phyloP scores from a whole-genome alignment of 73 alveolate genomes.

The Blepharisma stoltei region DNA sequence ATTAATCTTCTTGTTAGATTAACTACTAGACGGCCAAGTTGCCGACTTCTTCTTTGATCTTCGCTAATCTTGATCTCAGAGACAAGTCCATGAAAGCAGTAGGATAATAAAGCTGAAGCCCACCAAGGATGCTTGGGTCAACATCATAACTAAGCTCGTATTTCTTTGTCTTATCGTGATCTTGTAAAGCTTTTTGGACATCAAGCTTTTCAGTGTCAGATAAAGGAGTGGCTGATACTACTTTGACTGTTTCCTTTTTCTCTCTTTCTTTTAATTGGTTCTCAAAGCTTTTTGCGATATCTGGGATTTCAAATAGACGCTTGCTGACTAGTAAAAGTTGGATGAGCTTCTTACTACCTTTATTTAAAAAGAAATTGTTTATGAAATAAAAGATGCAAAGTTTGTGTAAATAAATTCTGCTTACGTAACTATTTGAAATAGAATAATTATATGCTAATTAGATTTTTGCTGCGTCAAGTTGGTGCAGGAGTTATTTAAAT shows the following conservation, averaged over 20 bases:
- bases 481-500: too few species aligned
- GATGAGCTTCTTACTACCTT: too few species aligned
- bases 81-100: conserved; percentile 17
- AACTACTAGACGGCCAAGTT: not conserved
- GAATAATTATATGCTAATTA: too few species aligned
- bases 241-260: conserved; percentile 16
- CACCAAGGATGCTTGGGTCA: conserved; percentile 27
- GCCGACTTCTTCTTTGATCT: conserved; percentile 25
- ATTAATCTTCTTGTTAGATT: too few species aligned
- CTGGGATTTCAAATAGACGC: too few species aligned
- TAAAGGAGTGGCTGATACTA: not conserved
- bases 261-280: not conserved
- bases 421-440: too few species aligned
- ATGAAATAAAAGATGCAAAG: too few species aligned
- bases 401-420: too few species aligned
- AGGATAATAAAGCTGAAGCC: conserved; percentile 27
- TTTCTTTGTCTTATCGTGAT: not conserved
- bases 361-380: too few species aligned
- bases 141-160: not conserved
- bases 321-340: too few species aligned
- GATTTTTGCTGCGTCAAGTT: too few species aligned
- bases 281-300: not conserved
- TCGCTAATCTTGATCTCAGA: not conserved
- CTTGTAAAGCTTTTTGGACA: conserved; percentile 7
- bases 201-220: not conserved